Percentiles rank a stretch among this genome's conserved stretches.
These are phyloP conservation scores for Micractinium conductrix DNA, from an alignment of 139 green algal genomes.

Conservation along the genomic window DNA sequence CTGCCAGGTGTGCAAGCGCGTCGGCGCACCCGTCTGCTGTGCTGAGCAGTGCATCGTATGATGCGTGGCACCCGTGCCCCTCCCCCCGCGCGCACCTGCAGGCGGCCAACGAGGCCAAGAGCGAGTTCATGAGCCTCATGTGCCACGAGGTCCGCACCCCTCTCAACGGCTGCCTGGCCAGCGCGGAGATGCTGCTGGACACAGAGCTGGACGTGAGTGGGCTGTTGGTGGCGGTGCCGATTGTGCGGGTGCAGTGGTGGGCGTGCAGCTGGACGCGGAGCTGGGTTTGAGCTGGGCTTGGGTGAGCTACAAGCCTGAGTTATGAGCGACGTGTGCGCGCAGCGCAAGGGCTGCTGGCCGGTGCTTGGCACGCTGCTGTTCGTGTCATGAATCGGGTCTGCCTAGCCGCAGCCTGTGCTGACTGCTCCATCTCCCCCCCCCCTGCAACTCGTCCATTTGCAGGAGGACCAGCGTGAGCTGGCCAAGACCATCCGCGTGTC, in stretches of 20 bases:
- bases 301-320: no score
- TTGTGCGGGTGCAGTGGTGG: background rate
- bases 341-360: no score
- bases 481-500: slow-evolving; percentile 82
- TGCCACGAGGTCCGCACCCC: slow-evolving; percentile 81
- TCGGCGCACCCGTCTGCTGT: no score
- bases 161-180: slow-evolving; percentile 88
- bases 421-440: background rate
- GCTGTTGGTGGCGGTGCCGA: background rate
- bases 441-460: background rate
- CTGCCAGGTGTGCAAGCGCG: no score
- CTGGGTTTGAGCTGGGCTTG: background rate
- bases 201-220: slow-evolving; percentile 59
- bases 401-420: background rate
- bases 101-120: slow-evolving; percentile 82
- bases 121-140: slow-evolving; percentile 74
- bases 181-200: slow-evolving; percentile 89
- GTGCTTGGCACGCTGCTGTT: no score
- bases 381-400: no score
- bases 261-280: background rate
- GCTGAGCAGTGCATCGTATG: no score
- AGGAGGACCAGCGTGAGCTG: slow-evolving; percentile 82
- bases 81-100: no score
- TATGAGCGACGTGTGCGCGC: no score
- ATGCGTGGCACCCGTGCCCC: no score